These are phyloP conservation scores for Nicotiana noctiflora DNA, from an alignment of 257 asterid species.

Conservation along the genomic window DNA sequence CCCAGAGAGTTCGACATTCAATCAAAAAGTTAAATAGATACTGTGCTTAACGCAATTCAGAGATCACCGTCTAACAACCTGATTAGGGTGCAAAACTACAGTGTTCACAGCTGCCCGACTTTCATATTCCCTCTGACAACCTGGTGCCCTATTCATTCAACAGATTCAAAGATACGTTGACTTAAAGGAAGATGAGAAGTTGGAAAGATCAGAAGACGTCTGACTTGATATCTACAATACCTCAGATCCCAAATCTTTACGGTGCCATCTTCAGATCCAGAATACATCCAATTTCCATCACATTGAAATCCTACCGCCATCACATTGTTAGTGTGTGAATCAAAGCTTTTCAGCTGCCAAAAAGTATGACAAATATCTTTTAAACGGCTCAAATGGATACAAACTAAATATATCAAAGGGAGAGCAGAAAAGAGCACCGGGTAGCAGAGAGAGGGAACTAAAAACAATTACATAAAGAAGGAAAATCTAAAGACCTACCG, in stretches of 20 bases:
- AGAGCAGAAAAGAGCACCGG: not conserved
- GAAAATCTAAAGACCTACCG: constrained; percentile 38
- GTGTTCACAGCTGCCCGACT: constrained; percentile 98
- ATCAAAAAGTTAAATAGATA: not conserved
- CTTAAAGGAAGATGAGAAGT: constrained; percentile 7
- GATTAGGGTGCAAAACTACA: constrained; percentile 97
- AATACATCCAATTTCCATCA: constrained; percentile 98
- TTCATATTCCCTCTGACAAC: constrained; percentile 98
- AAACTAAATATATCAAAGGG: not conserved
- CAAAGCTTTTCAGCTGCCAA: constrained; percentile 86
- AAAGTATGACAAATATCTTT: not conserved
- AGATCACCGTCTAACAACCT: constrained; percentile 31
- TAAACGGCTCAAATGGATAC: not conserved
- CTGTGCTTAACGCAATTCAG: not conserved
- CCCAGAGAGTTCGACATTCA: not conserved
- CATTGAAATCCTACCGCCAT: constrained; percentile 99
- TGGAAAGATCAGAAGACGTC: not conserved
- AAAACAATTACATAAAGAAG: constrained; percentile 1
- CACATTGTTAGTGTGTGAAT: constrained; percentile 90
- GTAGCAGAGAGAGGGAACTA: not conserved
- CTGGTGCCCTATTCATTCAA: constrained; percentile 73
- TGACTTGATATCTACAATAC: constrained; percentile 19
- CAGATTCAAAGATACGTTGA: constrained; percentile 10
- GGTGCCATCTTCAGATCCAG: constrained; percentile 99
- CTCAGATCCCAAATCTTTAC: constrained; percentile 97